Evolutionary conservation across 139 green algal species (phyloP).

Genomic region (Parachlorella kessleri): DNA sequence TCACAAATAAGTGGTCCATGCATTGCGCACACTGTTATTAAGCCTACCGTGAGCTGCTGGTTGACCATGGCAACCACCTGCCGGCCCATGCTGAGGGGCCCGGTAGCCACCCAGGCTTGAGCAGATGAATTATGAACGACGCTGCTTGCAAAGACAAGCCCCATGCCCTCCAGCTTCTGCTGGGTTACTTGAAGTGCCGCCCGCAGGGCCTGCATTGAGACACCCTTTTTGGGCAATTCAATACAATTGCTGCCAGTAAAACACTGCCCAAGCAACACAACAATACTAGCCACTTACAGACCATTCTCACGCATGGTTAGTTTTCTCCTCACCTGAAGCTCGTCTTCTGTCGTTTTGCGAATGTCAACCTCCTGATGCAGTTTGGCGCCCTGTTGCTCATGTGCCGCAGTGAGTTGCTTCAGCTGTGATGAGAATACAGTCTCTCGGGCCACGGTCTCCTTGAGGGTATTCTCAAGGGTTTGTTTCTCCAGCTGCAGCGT

Average conservation of each 20-base stretch:
- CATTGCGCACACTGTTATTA: no score
- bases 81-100: conserved; percentile 17
- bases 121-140: neutral
- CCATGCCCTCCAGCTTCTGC: conserved; percentile 25
- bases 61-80: conserved; percentile 15
- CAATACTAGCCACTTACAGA: no score
- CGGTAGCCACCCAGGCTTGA: conserved; percentile 3
- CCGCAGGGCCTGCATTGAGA: conserved; percentile 25
- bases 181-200: conserved; percentile 22
- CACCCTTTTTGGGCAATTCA: no score
- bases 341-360: conserved; percentile 25
- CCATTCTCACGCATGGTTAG: no score
- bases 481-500: neutral
- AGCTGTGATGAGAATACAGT: neutral
- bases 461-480: neutral
- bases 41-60: conserved; percentile 13
- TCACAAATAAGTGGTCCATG: no score
- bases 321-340: conserved; percentile 25
- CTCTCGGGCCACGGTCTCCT: conserved; percentile 1
- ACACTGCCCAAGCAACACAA: no score
- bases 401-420: conserved; percentile 7
- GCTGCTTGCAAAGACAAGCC: conserved; percentile 17
- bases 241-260: no score
- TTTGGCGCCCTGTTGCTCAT: conserved; percentile 20
- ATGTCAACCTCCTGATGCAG: conserved; percentile 26